Evolutionary conservation across 1,284 basidiomycete species (phyloP).

Genomic region (Clitocybe nebularis): DNA sequence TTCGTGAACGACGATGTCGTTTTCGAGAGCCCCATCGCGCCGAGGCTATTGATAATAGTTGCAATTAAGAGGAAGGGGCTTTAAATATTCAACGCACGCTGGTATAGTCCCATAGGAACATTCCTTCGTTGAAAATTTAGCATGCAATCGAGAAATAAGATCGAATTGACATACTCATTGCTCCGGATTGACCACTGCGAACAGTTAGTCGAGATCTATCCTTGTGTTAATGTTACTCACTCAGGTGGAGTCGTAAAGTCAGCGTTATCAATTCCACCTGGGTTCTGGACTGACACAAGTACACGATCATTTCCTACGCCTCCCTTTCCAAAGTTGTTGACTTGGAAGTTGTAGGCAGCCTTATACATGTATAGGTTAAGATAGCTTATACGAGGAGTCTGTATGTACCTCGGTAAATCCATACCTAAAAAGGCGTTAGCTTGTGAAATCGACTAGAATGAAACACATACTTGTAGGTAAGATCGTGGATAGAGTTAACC

Average conservation of each 20-base stretch:
- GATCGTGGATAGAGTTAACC: slow-evolving; percentile 47
- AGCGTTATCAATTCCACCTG: slow-evolving; percentile 36
- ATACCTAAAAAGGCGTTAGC: slow-evolving; percentile 20
- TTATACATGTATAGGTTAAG: slow-evolving; percentile 9
- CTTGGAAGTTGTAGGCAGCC: slow-evolving; percentile 44
- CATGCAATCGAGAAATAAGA: neutral
- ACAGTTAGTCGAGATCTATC: neutral
- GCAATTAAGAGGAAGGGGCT: neutral
- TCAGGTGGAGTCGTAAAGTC: slow-evolving; percentile 41
- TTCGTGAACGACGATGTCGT: slow-evolving; percentile 48
- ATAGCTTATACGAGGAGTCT: slow-evolving; percentile 23
- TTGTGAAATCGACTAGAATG: neutral
- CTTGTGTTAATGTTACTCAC: slow-evolving; percentile 18
- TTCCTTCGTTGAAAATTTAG: slow-evolving; percentile 23
- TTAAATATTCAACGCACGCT: slow-evolving; percentile 15
- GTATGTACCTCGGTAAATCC: slow-evolving; percentile 34
- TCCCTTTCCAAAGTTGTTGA: slow-evolving; percentile 38
- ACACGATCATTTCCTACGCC: slow-evolving; percentile 38
- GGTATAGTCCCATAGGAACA: slow-evolving; percentile 41
- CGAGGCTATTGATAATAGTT: slow-evolving; percentile 20
- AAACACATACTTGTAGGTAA: slow-evolving; percentile 33
- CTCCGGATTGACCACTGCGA: slow-evolving; percentile 31
- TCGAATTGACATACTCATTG: slow-evolving; percentile 13
- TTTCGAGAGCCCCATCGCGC: slow-evolving; percentile 46
- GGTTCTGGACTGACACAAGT: slow-evolving; percentile 35